These are phyloP conservation scores for Skeletonema potamos DNA, from an alignment of 108 stramenopile species.

Conservation along the genomic window DNA sequence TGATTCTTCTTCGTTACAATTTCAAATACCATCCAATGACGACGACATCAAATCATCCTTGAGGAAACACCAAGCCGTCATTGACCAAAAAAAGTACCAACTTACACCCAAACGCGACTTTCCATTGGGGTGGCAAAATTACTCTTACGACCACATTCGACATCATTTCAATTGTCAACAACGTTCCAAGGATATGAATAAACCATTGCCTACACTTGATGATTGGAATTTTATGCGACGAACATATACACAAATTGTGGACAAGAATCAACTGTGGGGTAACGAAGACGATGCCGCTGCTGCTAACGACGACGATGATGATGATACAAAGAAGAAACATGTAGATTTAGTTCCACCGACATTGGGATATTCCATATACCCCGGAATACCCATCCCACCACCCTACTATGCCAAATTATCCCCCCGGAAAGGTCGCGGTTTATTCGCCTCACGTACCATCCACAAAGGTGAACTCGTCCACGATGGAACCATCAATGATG, in stretches of 20 bases:
- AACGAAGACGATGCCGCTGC: too few species aligned
- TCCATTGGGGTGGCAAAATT: not conserved
- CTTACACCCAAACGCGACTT: not conserved
- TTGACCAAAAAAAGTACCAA: not conserved
- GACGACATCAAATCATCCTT: too few species aligned
- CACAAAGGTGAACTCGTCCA: slow-evolving; percentile 5
- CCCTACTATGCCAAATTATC: slow-evolving; percentile 8
- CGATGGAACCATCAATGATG: not conserved
- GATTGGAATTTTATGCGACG: not conserved
- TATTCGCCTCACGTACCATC: slow-evolving; percentile 9
- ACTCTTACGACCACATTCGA: not conserved
- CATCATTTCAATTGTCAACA: not conserved
- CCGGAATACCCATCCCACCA: not conserved
- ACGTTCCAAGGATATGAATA: not conserved
- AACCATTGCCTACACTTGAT: not conserved
- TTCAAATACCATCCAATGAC: too few species aligned
- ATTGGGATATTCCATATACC: not conserved
- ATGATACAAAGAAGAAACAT: not conserved
- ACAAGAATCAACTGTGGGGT: too few species aligned
- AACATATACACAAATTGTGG: not conserved
- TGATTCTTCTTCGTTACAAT: too few species aligned
- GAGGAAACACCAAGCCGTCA: too few species aligned
- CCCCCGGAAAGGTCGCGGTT: slow-evolving; percentile 2
- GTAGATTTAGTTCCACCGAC: not conserved
- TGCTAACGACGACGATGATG: too few species aligned